Evolutionary conservation across 192 early-diverging fungal genomes (phyloP).

Genomic region (Umbelopsis isabellina): DNA sequence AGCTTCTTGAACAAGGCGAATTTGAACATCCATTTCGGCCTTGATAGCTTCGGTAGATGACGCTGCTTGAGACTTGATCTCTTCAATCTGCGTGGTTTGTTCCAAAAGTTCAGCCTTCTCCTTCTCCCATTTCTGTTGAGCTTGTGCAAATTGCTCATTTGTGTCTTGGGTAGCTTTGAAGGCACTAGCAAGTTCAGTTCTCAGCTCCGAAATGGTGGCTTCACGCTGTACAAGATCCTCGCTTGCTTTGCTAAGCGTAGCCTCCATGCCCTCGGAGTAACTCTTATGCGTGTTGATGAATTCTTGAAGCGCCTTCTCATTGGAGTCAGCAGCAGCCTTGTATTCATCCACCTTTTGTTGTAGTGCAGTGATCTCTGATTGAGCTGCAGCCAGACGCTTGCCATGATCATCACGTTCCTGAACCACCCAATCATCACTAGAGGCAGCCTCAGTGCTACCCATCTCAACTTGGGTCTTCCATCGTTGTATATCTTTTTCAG

Average conservation of each 20-base stretch:
- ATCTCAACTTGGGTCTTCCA: neutral
- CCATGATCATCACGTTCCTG: conserved; percentile 19
- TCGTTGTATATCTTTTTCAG: conserved; percentile 16
- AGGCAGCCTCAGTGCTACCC: neutral
- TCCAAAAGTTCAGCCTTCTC: neutral
- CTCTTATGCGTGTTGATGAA: conserved; percentile 10
- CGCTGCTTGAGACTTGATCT: conserved; percentile 10
- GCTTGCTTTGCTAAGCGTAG: conserved; percentile 4
- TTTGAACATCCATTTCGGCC: conserved; percentile 15
- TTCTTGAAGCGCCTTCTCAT: conserved; percentile 17
- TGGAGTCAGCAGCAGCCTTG: conserved; percentile 17
- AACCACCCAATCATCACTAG: neutral
- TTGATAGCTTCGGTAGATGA: neutral
- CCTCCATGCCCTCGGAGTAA: conserved; percentile 20
- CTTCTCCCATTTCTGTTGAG: conserved; percentile 18
- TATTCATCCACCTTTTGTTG: conserved; percentile 7
- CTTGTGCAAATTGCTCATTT: conserved; percentile 21
- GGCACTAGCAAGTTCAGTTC: neutral
- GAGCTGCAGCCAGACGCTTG: conserved; percentile 9
- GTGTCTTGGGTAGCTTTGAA: conserved; percentile 2
- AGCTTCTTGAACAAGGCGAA: conserved; percentile 12
- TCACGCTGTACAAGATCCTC: conserved; percentile 18
- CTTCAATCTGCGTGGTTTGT: conserved; percentile 8
- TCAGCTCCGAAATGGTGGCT: conserved; percentile 5
- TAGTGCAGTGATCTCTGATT: neutral